Conservation (phyloP, 2,329 filamentous ascomycete species). For the Aureobasidium sp. region DNA sequence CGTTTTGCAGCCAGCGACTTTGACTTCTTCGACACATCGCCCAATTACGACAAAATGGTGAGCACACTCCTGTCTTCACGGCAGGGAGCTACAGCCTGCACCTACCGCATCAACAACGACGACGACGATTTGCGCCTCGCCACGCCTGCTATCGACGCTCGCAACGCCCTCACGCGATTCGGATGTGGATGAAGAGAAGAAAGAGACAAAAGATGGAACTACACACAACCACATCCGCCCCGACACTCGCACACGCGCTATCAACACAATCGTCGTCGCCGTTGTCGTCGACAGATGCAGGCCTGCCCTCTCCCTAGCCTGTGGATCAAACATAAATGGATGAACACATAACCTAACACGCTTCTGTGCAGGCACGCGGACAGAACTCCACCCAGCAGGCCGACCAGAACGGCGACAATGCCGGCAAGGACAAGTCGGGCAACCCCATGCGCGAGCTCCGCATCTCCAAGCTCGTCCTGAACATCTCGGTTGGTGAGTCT, state of each 20-base stretch:
- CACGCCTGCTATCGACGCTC: background rate
- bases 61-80: background rate
- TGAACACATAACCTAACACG: slow-evolving; percentile 4
- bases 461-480: slow-evolving; percentile 99
- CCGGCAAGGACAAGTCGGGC: slow-evolving; percentile 61
- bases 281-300: slow-evolving; percentile 10
- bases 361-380: slow-evolving; percentile 18
- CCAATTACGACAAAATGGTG: slow-evolving; percentile 12
- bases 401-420: slow-evolving; percentile 1
- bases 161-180: background rate
- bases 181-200: slow-evolving; percentile 4
- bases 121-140: background rate
- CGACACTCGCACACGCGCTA: background rate
- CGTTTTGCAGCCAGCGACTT: background rate
- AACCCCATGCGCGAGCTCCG: slow-evolving; percentile 99
- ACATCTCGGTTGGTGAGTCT: slow-evolving; percentile 99
- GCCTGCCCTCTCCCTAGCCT: slow-evolving; percentile 13
- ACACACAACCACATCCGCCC: background rate
- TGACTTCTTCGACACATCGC: slow-evolving; percentile 10
- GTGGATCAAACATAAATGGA: slow-evolving; percentile 9
- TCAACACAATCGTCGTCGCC: background rate
- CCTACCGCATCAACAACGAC: background rate
- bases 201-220: background rate
- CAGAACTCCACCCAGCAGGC: slow-evolving; percentile 52
- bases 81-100: slow-evolving; percentile 5